Base-by-base conservation (phyloP, 192 early-diverging fungal genomes). In the Obelidium mucronatum region DNA sequence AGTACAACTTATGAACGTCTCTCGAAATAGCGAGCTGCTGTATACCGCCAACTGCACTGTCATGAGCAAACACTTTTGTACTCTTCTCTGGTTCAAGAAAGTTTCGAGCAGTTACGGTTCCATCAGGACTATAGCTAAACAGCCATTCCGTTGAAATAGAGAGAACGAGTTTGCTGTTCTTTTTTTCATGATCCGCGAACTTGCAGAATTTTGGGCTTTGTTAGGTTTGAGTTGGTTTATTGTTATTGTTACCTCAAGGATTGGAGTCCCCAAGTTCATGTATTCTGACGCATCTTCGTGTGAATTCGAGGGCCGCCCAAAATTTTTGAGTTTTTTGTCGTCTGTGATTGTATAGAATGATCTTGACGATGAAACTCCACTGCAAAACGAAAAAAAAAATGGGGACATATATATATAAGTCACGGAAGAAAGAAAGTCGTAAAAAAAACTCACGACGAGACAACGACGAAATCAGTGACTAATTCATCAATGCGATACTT, bases 51-150 rank as follows among this genome's bases (percentile, higher is more conserved):
- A 60, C 42, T 17, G 59, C 40, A 30, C 77, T 67, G 64, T 87
- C 86, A 52, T 88, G 86, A 13, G 80, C 82, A 73, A 71, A 82
- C 5, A 85, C 61, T 42, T 82, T 79, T 22, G 75, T 37, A 30
- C 72, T 33, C 42, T 85, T 86, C 48, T 85, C 86, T 24, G 86
- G 84, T 33, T 89, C 86, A 28, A 86, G 13, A 35, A 89, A 77
- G 19, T 82, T 83, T 13, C 86, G 78, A 13, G 85, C 67, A 5
- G 79, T 82, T 6, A 88, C 62, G 36, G 35, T 64, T 1, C 88
- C 88, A 59, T 89, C 85, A 3, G 79, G 60, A 6, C 78, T 69
- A 48, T 60, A 76, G 26, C 86, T 81, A 59, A 84, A 58, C 24
- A 88, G 62, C 83, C 84, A 88, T 54, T 85, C 83, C 6, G 80